These are phyloP conservation scores for Ottelia alismoides DNA, from an alignment of 106 monocot genomes.

Conservation along the genomic window DNA sequence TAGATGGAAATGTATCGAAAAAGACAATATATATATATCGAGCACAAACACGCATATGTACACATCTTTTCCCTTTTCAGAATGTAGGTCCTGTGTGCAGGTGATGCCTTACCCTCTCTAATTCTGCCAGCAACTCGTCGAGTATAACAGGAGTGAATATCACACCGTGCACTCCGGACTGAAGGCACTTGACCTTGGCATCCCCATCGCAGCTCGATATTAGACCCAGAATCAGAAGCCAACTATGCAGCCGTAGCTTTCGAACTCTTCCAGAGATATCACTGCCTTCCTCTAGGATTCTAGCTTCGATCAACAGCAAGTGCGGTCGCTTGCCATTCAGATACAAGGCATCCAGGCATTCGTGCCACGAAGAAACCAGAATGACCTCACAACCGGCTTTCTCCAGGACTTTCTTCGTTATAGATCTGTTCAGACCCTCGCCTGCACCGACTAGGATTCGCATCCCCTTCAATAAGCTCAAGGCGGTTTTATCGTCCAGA, in stretches of 20 bases:
- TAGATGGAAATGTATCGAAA: too few species aligned
- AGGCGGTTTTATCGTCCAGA: too few species aligned
- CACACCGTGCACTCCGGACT: constrained; percentile 4
- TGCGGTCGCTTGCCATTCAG: constrained; percentile 3
- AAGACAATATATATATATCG: too few species aligned
- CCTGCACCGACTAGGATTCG: constrained; percentile 4
- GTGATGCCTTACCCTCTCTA: constrained; percentile 3
- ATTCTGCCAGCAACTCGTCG: constrained; percentile 7
- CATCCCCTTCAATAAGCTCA: too few species aligned
- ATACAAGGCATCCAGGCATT: constrained; percentile 6
- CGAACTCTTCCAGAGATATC: not conserved
- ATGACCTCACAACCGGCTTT: constrained; percentile 1
- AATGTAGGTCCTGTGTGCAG: too few species aligned
- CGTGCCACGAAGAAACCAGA: constrained; percentile 4
- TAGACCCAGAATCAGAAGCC: constrained; percentile 4
- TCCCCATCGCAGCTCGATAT: not conserved
- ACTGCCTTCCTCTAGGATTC: constrained; percentile 5
- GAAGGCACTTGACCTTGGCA: not conserved
- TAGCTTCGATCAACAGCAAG: constrained; percentile 3
- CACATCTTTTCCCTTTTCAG: not conserved
- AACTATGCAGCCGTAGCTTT: constrained; percentile 1
- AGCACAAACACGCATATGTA: too few species aligned
- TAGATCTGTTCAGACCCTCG: not conserved
- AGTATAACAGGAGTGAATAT: constrained; percentile 3
- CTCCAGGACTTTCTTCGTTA: not conserved